Evolutionary conservation across 768 basidiomycete genomes (phyloP).

Genomic region (Cystobasidium ongulense): DNA sequence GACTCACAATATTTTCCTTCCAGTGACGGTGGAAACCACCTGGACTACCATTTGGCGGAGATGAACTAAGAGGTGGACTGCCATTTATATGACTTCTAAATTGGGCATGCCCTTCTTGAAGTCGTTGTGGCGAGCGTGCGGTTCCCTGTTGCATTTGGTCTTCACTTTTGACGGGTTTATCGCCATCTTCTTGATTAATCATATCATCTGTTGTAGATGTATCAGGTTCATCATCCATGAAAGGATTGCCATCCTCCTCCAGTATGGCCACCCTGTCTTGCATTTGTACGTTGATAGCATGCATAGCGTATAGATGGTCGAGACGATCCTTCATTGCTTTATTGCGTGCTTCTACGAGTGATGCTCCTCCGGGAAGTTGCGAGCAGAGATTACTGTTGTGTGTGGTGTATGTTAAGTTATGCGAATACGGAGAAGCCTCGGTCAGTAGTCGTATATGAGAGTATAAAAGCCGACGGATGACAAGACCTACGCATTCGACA

Average conservation of each 20-base stretch:
- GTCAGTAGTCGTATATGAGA: not conserved
- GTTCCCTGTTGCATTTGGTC: not conserved
- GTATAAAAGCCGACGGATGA: not conserved
- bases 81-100: conserved; percentile 4
- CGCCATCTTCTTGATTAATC: not conserved
- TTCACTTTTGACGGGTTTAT: not conserved
- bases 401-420: too few relatives aligned
- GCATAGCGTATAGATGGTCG: conserved; percentile 7
- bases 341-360: not conserved
- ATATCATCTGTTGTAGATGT: not conserved
- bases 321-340: conserved; percentile 7
- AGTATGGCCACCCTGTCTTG: conserved; percentile 5
- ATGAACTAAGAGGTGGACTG: not conserved
- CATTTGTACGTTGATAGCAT: conserved; percentile 4
- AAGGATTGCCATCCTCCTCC: conserved; percentile 5
- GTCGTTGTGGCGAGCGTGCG: not conserved
- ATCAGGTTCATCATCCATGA: not conserved
- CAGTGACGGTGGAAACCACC: not conserved
- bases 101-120: not conserved
- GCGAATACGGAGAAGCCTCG: too few relatives aligned
- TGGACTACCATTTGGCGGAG: not conserved
- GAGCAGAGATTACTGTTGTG: conserved; percentile 1
- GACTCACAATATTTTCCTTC: not conserved
- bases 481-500: not conserved
- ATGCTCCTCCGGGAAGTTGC: not conserved